Evolutionary conservation across 2,329 filamentous ascomycete species (phyloP).

Genomic region (Fusarium paranaense): DNA sequence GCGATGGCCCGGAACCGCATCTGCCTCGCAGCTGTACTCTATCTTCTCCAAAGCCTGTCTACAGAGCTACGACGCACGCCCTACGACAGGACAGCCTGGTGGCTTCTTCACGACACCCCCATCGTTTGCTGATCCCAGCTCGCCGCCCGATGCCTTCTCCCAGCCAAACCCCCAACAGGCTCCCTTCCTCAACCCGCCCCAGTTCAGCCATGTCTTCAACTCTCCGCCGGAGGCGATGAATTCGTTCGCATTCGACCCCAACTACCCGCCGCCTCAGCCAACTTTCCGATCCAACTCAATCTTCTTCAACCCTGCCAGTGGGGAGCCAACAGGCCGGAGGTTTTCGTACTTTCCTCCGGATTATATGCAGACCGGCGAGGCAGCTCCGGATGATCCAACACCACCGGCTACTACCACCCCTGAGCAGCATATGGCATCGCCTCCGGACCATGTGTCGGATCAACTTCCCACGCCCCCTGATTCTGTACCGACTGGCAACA

Average conservation of each 20-base stretch:
- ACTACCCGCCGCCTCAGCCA: slow-evolving; percentile 59
- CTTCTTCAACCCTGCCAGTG: slow-evolving; percentile 68
- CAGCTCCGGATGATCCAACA: slow-evolving; percentile 49
- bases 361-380: slow-evolving; percentile 50
- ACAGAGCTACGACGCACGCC: slow-evolving; percentile 80
- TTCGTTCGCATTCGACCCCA: slow-evolving; percentile 57
- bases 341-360: slow-evolving; percentile 76
- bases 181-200: slow-evolving; percentile 61
- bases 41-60: slow-evolving; percentile 88
- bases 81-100: slow-evolving; percentile 37
- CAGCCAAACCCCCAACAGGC: slow-evolving; percentile 49
- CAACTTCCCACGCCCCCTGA: slow-evolving; percentile 60
- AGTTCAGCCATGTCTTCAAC: slow-evolving; percentile 70
- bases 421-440: slow-evolving; percentile 45
- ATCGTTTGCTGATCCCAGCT: slow-evolving; percentile 46
- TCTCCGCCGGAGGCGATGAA: slow-evolving; percentile 66
- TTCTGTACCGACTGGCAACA: slow-evolving; percentile 49
- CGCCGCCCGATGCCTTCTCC: slow-evolving; percentile 47
- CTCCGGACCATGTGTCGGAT: slow-evolving; percentile 46
- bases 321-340: slow-evolving; percentile 65
- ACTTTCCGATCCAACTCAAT: slow-evolving; percentile 76
- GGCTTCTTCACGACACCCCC: slow-evolving; percentile 52
- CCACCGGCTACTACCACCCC: slow-evolving; percentile 47
- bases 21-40: slow-evolving; percentile 86
- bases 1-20: slow-evolving; percentile 90